phyloP scores from a whole-genome alignment of 352 stramenopile genomes.

The Phytophthora foliorum region DNA sequence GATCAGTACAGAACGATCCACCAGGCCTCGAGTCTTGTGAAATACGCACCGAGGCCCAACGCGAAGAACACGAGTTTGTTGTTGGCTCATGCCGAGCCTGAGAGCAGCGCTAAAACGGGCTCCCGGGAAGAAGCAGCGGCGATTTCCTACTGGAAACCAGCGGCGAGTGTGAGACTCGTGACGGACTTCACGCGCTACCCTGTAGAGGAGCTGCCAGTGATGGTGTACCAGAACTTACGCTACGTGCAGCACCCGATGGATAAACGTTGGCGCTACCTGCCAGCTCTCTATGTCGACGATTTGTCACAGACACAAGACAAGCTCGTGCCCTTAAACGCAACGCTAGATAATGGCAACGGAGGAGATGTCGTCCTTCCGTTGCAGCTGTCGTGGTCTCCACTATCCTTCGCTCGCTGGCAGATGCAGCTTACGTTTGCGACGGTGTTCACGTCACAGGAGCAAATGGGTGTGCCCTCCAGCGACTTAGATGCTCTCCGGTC shows the following conservation, averaged over 20 bases:
- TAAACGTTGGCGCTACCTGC: slow-evolving; percentile 71
- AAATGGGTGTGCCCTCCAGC: slow-evolving; percentile 64
- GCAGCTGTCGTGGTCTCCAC: slow-evolving; percentile 75
- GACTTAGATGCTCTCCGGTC: slow-evolving; percentile 93
- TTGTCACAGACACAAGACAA: slow-evolving; percentile 77
- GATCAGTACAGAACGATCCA: slow-evolving; percentile 71
- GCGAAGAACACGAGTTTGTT: slow-evolving; percentile 73
- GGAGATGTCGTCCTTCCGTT: slow-evolving; percentile 49
- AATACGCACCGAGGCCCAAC: slow-evolving; percentile 66
- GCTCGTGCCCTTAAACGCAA: slow-evolving; percentile 69
- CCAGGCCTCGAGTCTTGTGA: slow-evolving; percentile 69
- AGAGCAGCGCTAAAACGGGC: slow-evolving; percentile 6
- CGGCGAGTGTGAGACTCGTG: slow-evolving; percentile 75
- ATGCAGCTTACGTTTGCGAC: slow-evolving; percentile 79
- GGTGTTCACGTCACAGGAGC: slow-evolving; percentile 67
- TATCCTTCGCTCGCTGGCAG: slow-evolving; percentile 85
- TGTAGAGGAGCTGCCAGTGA: slow-evolving; percentile 66
- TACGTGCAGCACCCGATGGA: slow-evolving; percentile 62
- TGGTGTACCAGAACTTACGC: slow-evolving; percentile 78
- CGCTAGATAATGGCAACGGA: slow-evolving; percentile 44
- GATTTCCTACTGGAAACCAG: slow-evolving; percentile 83
- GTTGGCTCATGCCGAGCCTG: slow-evolving; percentile 25
- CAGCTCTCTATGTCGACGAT: slow-evolving; percentile 83
- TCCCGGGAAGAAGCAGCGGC: slow-evolving; percentile 42
- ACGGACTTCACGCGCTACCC: slow-evolving; percentile 81